A percentile compares a stretch with the other conserved stretches of the same genome.
These are phyloP conservation scores for Senna siamea DNA, from an alignment of 306 rosid genomes.

Conservation along the genomic window DNA sequence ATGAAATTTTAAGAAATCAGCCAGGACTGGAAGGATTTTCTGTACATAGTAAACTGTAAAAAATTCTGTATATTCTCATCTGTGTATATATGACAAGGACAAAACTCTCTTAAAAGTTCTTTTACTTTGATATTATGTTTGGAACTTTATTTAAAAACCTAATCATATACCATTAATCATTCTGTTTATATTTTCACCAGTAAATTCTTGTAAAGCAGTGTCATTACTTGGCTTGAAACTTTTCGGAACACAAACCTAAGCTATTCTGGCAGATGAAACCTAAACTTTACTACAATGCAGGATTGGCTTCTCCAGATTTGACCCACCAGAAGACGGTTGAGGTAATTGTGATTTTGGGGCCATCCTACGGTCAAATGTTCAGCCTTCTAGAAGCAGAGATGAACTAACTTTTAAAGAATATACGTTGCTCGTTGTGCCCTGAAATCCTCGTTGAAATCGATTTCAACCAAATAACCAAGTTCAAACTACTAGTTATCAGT, in stretches of 20 bases:
- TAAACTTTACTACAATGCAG: not conserved
- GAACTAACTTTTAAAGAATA: not conserved
- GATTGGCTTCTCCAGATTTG: not conserved
- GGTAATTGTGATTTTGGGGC: not conserved
- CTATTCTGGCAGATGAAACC: not conserved
- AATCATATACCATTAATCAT: not conserved
- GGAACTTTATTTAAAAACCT: not conserved
- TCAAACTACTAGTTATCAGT: not conserved
- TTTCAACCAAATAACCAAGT: not conserved
- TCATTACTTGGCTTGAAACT: too few species aligned
- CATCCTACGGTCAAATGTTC: too few species aligned
- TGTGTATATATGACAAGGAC: not conserved
- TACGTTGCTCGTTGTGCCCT: not conserved
- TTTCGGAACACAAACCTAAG: not conserved
- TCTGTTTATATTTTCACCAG: not conserved
- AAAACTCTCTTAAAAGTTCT: not conserved
- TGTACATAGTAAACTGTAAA: not conserved
- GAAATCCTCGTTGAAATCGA: too few species aligned
- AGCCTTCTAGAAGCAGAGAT: not conserved
- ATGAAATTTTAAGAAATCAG: not conserved
- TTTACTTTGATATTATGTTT: too few species aligned
- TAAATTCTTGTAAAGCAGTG: not conserved
- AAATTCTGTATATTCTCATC: slow-evolving; percentile 5
- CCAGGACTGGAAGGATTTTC: not conserved
- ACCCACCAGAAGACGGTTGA: not conserved